Percentiles rank a stretch among this genome's conserved stretches.
phyloP scores from a whole-genome alignment of 2,329 filamentous ascomycete species.

The Diaporthe vaccinii region DNA sequence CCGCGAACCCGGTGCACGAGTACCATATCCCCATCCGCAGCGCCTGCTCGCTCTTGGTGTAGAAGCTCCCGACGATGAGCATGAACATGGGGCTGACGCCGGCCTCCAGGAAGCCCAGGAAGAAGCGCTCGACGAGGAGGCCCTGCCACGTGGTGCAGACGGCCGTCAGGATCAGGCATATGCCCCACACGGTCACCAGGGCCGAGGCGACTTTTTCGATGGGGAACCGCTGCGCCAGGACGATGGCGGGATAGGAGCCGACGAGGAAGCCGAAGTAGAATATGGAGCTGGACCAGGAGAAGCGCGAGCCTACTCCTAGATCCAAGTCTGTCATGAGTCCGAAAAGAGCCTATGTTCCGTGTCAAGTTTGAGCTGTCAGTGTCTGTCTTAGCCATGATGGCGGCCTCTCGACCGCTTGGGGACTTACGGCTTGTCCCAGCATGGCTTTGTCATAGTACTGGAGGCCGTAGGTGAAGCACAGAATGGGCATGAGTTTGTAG shows the following conservation, averaged over 20 bases:
- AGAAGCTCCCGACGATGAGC: slow-evolving; percentile 61
- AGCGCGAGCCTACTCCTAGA: slow-evolving; percentile 56
- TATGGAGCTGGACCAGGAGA: slow-evolving; percentile 59
- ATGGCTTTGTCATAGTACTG: slow-evolving; percentile 68
- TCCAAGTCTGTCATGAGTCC: slow-evolving; percentile 56
- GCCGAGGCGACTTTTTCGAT: slow-evolving; percentile 59
- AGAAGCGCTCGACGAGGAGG: slow-evolving; percentile 63
- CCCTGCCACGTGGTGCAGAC: slow-evolving; percentile 53
- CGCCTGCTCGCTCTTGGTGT: slow-evolving; percentile 57
- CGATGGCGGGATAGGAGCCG: slow-evolving; percentile 59
- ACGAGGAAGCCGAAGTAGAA: slow-evolving; percentile 65
- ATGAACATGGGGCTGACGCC: slow-evolving; percentile 70
- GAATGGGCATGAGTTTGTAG: slow-evolving; percentile 58
- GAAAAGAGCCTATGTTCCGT: slow-evolving; percentile 53
- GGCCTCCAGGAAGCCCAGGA: slow-evolving; percentile 68
- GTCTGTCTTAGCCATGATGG: too few species aligned
- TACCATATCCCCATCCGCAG: slow-evolving; percentile 58
- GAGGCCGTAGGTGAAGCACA: slow-evolving; percentile 60
- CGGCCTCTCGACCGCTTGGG: background rate
- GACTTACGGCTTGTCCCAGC: slow-evolving; percentile 63
- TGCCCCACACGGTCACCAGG: slow-evolving; percentile 54
- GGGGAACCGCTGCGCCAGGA: slow-evolving; percentile 58
- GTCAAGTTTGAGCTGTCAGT: background rate
- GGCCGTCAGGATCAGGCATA: slow-evolving; percentile 54
- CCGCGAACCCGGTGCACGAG: slow-evolving; percentile 59